Evolutionary conservation across 345 rosid genomes (phyloP).

Genomic region (Rhizophora apiculata): DNA sequence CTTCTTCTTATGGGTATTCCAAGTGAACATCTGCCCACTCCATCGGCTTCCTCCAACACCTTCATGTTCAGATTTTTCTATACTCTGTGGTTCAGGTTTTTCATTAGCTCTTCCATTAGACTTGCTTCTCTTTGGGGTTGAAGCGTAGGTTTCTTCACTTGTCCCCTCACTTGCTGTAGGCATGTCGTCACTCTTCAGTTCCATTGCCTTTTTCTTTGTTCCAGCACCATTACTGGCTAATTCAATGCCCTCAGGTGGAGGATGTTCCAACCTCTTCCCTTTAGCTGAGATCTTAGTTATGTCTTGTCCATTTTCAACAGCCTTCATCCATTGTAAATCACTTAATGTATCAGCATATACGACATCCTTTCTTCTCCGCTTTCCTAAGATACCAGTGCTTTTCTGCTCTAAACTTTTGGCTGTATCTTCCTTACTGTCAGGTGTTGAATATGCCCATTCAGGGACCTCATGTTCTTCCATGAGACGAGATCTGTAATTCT

Average conservation of each 20-base stretch:
- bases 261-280: conserved; percentile 48
- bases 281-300: conserved; percentile 40
- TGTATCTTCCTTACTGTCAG: conserved; percentile 55
- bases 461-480: conserved; percentile 98
- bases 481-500: conserved; percentile 80
- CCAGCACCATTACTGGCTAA: conserved; percentile 33
- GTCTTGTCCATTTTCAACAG: conserved; percentile 92
- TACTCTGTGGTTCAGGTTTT: conserved; percentile 29
- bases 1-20: conserved; percentile 86
- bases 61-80: conserved; percentile 42
- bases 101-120: conserved; percentile 23
- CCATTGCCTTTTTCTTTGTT: conserved; percentile 27
- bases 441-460: conserved; percentile 77
- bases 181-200: conserved; percentile 34
- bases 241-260: conserved; percentile 37
- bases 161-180: conserved; percentile 59
- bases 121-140: conserved; percentile 37
- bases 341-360: conserved; percentile 75
- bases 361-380: conserved; percentile 78
- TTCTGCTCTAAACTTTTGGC: conserved; percentile 46
- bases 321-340: conserved; percentile 86
- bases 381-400: conserved; percentile 52
- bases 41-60: conserved; percentile 31
- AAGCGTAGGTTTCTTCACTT: conserved; percentile 57
- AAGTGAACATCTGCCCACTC: conserved; percentile 52